Evolutionary conservation across 495 filamentous ascomycete genomes (phyloP).

Genomic region (Staphylotrichum longicolle): DNA sequence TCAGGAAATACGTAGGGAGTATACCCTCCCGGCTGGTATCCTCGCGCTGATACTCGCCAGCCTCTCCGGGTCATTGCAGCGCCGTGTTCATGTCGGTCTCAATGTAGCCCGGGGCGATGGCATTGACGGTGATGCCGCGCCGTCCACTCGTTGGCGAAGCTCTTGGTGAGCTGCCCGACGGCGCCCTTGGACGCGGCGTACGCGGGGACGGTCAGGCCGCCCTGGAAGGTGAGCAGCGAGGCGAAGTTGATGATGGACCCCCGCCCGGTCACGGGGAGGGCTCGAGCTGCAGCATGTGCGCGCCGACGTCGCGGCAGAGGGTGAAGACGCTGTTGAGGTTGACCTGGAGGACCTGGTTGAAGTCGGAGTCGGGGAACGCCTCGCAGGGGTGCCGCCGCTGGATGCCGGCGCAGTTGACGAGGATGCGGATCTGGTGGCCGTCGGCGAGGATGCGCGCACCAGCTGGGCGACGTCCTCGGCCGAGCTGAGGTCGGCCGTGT

Average conservation of each 20-base stretch:
- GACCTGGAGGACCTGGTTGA: conserved; percentile 79
- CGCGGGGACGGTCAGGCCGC: conserved; percentile 84
- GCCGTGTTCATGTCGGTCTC: conserved; percentile 91
- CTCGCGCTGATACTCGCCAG: conserved; percentile 71
- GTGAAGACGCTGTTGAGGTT: conserved; percentile 83
- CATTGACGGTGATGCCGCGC: conserved; percentile 74
- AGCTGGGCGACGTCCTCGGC: conserved; percentile 58
- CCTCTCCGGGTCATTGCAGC: conserved; percentile 63
- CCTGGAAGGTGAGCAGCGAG: conserved; percentile 83
- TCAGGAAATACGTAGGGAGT: not conserved
- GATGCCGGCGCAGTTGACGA: conserved; percentile 85
- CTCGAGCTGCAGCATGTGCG: conserved; percentile 69
- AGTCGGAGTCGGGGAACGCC: conserved; percentile 77
- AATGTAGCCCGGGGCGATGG: conserved; percentile 77
- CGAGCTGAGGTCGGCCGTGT: conserved; percentile 70
- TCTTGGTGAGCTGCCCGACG: conserved; percentile 82
- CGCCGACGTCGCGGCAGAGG: conserved; percentile 77
- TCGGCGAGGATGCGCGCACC: conserved; percentile 57
- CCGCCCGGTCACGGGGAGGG: conserved; percentile 53
- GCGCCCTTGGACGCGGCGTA: conserved; percentile 90
- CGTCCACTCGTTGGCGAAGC: conserved; percentile 84
- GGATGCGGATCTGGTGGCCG: conserved; percentile 62
- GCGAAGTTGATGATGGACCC: conserved; percentile 87
- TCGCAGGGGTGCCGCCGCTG: conserved; percentile 75
- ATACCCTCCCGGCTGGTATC: conserved; percentile 71